A percentile compares a stretch with the other conserved stretches of the same genome.
These are phyloP conservation scores for Phytophthora sp. DNA, from an alignment of 352 stramenopile species.

Conservation along the genomic window DNA sequence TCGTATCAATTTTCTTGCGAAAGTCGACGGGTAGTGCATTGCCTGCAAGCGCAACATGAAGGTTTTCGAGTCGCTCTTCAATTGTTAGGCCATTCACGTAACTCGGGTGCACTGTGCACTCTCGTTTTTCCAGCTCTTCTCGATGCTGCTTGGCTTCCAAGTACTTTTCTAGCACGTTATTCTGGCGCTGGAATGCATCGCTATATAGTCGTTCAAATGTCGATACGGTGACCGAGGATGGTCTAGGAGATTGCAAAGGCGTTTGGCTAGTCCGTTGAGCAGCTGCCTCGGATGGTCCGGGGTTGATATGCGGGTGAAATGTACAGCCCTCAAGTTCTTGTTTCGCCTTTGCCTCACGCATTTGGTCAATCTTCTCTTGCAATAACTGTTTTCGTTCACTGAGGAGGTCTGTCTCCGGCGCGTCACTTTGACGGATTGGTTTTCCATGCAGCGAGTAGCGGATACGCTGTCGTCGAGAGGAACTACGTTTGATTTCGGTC, in stretches of 20 bases:
- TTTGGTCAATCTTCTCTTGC: constrained; percentile 31
- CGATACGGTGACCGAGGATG: constrained; percentile 12
- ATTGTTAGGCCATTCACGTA: constrained; percentile 57
- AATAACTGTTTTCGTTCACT: constrained; percentile 34
- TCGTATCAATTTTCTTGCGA: constrained; percentile 57
- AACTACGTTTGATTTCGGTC: constrained; percentile 1
- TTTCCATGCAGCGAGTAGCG: constrained; percentile 50
- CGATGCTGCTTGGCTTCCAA: constrained; percentile 42
- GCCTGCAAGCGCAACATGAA: constrained; percentile 45
- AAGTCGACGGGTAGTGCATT: constrained; percentile 57
- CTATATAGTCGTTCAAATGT: constrained; percentile 60
- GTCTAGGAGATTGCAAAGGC: not conserved
- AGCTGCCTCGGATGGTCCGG: not conserved
- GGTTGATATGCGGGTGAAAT: constrained; percentile 52
- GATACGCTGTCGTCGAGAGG: constrained; percentile 15
- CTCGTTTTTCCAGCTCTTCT: constrained; percentile 51
- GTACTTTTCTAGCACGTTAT: constrained; percentile 45
- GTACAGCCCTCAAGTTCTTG: constrained; percentile 59
- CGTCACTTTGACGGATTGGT: constrained; percentile 10
- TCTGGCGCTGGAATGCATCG: constrained; percentile 60
- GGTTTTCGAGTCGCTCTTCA: constrained; percentile 51
- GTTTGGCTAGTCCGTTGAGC: not conserved
- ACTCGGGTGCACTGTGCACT: constrained; percentile 45
- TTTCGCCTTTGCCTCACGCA: constrained; percentile 43
- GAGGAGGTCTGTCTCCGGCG: constrained; percentile 30